Percentiles rank a stretch among this genome's conserved stretches.
These are phyloP conservation scores for Lipomyces chichibuensis DNA, from an alignment of 805 yeast genomes.

Conservation along the genomic window DNA sequence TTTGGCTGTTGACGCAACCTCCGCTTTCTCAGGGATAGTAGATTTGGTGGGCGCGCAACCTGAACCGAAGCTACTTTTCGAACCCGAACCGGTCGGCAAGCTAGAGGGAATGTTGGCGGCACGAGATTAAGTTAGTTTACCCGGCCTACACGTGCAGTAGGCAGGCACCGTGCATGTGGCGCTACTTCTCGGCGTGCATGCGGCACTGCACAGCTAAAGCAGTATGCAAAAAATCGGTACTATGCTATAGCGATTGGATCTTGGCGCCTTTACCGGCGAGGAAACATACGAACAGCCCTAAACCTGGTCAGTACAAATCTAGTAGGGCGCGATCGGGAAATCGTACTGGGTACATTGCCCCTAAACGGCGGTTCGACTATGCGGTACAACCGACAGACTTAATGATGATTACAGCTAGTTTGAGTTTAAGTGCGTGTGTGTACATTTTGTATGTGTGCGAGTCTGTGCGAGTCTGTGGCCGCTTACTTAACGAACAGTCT, in stretches of 20 bases:
- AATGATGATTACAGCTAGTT: too few relatives aligned
- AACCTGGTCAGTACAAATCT: background rate
- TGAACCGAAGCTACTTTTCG: background rate
- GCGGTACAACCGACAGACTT: background rate
- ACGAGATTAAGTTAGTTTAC: background rate
- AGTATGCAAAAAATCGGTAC: background rate
- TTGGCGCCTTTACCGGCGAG: background rate
- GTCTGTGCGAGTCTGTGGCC: too few relatives aligned
- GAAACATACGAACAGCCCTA: background rate
- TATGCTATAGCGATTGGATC: background rate
- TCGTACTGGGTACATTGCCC: background rate
- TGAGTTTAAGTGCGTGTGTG: too few relatives aligned
- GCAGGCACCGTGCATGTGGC: background rate
- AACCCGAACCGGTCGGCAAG: background rate
- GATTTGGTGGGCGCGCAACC: background rate
- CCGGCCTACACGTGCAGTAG: background rate
- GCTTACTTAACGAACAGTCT: background rate
- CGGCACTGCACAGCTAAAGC: background rate
- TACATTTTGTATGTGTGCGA: too few relatives aligned
- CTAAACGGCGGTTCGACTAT: background rate
- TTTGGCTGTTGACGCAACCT: too few relatives aligned
- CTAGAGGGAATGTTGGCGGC: background rate
- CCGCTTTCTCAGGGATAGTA: too few relatives aligned
- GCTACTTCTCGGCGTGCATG: background rate
- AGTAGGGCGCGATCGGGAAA: background rate